These are phyloP conservation scores for Penicillium brasilianum DNA, from an alignment of 2,329 filamentous ascomycete species.

Conservation along the genomic window DNA sequence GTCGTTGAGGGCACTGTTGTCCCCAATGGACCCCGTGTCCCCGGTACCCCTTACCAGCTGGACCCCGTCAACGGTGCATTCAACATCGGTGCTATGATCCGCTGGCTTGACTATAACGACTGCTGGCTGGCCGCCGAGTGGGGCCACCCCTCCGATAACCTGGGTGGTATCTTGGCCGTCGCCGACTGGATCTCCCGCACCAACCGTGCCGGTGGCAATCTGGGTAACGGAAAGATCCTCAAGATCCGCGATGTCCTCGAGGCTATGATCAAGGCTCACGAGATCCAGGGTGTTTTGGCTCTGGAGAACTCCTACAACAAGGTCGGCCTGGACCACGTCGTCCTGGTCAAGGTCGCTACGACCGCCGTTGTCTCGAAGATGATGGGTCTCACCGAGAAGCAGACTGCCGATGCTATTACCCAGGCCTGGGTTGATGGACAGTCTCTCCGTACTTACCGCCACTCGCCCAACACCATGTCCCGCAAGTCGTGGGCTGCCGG, in stretches of 20 bases:
- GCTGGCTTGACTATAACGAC: constrained; percentile 99
- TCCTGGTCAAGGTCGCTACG: constrained; percentile 96
- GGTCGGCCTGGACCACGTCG: constrained; percentile 96
- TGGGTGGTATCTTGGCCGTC: constrained; percentile 94
- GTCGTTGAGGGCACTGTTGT: constrained; percentile 88
- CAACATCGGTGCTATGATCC: constrained; percentile 98
- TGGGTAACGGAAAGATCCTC: constrained; percentile 75
- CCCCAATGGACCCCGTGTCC: constrained; percentile 88
- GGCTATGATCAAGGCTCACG: constrained; percentile 98
- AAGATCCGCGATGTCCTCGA: constrained; percentile 90
- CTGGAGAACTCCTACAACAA: constrained; percentile 99
- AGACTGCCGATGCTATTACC: constrained; percentile 93
- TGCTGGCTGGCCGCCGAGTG: constrained; percentile 99
- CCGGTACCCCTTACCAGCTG: constrained; percentile 89
- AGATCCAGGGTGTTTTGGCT: constrained; percentile 96
- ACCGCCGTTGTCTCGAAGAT: constrained; percentile 94
- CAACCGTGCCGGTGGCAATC: constrained; percentile 80
- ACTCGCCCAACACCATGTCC: constrained; percentile 99
- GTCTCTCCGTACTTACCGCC: constrained; percentile 93
- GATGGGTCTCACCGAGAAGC: constrained; percentile 84
- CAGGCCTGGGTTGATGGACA: constrained; percentile 98
- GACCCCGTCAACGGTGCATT: constrained; percentile 96
- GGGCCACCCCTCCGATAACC: constrained; percentile 98
- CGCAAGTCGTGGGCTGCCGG: constrained; percentile 99
- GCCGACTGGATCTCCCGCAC: constrained; percentile 98